Evolutionary conservation across 1,284 basidiomycete species (phyloP).

Genomic region (Irpex sp.): DNA sequence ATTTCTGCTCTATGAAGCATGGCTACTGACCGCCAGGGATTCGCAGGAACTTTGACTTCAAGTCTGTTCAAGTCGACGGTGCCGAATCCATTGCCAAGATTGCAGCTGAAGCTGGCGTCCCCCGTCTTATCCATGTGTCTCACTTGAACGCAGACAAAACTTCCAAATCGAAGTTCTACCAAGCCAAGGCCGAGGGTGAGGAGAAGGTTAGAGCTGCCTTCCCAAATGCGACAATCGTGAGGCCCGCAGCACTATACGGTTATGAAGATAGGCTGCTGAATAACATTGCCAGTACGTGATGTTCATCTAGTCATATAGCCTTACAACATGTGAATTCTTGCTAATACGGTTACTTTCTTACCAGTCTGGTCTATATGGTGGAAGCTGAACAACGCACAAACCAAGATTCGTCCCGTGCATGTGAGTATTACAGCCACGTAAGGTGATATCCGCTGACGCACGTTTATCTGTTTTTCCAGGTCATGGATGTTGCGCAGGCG

Average conservation of each 20-base stretch:
- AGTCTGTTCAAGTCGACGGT: conserved; percentile 80
- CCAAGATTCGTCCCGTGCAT: conserved; percentile 89
- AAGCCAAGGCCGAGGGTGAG: conserved; percentile 90
- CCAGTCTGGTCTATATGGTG: conserved; percentile 91
- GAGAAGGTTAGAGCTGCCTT: conserved; percentile 83
- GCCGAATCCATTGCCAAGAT: conserved; percentile 82
- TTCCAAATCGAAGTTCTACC: conserved; percentile 84
- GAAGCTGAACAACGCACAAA: conserved; percentile 88
- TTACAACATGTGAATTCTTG: background rate
- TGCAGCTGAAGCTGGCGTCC: conserved; percentile 74
- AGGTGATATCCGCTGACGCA: background rate
- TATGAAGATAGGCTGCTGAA: conserved; percentile 95
- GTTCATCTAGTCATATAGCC: conserved; percentile 5
- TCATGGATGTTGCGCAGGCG: conserved; percentile 92
- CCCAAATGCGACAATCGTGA: conserved; percentile 86
- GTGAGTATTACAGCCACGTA: conserved; percentile 46
- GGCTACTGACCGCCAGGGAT: background rate
- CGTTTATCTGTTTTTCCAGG: conserved; percentile 39
- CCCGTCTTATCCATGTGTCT: conserved; percentile 91
- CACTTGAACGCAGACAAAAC: conserved; percentile 87
- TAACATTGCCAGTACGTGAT: conserved; percentile 80
- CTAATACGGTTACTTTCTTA: background rate
- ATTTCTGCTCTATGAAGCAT: background rate
- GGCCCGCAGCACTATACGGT: conserved; percentile 86
- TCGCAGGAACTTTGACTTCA: conserved; percentile 58